A percentile compares a stretch with the other conserved stretches of the same genome.
Evolutionary conservation across 2,329 filamentous ascomycete species (phyloP).

Genomic region (Diaporthe sp.): DNA sequence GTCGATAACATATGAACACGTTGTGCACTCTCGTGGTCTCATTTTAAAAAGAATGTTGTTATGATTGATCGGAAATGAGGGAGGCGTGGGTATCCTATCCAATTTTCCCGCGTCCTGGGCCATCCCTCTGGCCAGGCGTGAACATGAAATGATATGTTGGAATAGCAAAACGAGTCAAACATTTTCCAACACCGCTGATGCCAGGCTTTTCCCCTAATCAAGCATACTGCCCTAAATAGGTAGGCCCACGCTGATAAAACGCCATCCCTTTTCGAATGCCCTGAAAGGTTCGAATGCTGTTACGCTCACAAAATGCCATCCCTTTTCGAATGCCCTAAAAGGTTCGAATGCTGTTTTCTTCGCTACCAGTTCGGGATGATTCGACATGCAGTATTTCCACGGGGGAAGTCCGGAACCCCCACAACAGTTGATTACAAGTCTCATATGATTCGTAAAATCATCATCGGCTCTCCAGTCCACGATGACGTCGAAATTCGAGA

Average conservation of each 20-base stretch:
- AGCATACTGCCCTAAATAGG: no score
- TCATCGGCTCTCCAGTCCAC: background rate
- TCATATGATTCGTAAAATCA: background rate
- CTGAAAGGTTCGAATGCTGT: slow-evolving; percentile 30
- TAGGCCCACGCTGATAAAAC: background rate
- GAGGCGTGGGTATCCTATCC: slow-evolving; percentile 10
- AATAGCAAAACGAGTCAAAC: background rate
- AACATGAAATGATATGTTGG: background rate
- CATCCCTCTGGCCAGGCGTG: background rate
- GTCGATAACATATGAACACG: background rate
- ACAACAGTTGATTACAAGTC: background rate
- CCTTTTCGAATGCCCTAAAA: slow-evolving; percentile 30
- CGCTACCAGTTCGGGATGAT: slow-evolving; percentile 25
- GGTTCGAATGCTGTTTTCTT: slow-evolving; percentile 31
- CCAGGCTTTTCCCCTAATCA: slow-evolving; percentile 1
- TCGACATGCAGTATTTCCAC: background rate
- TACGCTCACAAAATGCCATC: background rate
- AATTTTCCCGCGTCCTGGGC: background rate
- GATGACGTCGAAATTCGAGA: background rate
- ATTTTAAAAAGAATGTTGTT: slow-evolving; percentile 14
- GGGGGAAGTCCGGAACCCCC: background rate
- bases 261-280: slow-evolving; percentile 25
- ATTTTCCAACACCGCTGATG: slow-evolving; percentile 19
- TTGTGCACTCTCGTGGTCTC: background rate
- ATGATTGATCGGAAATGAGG: slow-evolving; percentile 3